Conservation (phyloP, 306 rosid species). For the Arachis stenosperma region DNA sequence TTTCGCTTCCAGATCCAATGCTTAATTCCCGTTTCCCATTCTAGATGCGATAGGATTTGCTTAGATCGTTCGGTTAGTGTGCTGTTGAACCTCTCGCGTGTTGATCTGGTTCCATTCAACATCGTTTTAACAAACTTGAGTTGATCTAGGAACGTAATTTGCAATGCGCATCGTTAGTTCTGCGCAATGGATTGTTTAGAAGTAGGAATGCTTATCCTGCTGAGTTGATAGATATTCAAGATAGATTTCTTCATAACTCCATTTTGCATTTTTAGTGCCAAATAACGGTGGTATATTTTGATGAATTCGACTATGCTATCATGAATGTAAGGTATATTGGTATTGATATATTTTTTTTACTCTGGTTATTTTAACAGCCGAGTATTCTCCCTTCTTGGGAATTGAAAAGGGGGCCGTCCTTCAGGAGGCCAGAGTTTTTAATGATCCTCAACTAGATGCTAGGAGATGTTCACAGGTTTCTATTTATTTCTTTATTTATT, state of each 20-base stretch:
- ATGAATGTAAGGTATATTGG: conserved; percentile 30
- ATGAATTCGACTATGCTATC: background rate
- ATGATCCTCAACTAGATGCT: conserved; percentile 95
- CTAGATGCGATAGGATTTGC: conserved; percentile 26
- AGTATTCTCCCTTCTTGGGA: conserved; percentile 91
- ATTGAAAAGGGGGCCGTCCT: conserved; percentile 98
- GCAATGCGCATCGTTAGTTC: conserved; percentile 43
- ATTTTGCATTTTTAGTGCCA: conserved; percentile 7
- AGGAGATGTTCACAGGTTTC: conserved; percentile 97
- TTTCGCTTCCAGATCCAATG: conserved; percentile 59
- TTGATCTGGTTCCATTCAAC: conserved; percentile 41
- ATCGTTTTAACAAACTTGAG: conserved; percentile 7
- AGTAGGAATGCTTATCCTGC: conserved; percentile 12
- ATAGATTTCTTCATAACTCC: conserved; percentile 36
- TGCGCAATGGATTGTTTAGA: conserved; percentile 34
- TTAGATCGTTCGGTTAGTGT: conserved; percentile 42
- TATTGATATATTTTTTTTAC: conserved; percentile 13
- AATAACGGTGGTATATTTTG: background rate
- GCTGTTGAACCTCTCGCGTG: conserved; percentile 32
- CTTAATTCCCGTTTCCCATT: conserved; percentile 21
- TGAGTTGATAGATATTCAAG: conserved; percentile 39
- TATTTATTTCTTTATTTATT: background rate
- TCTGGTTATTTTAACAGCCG: conserved; percentile 53
- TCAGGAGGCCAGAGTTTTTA: conserved; percentile 98
- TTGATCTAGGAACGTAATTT: conserved; percentile 30